Base-by-base conservation (phyloP, 116 monocot genomes). In the Phalaenopsis hybrid region DNA sequence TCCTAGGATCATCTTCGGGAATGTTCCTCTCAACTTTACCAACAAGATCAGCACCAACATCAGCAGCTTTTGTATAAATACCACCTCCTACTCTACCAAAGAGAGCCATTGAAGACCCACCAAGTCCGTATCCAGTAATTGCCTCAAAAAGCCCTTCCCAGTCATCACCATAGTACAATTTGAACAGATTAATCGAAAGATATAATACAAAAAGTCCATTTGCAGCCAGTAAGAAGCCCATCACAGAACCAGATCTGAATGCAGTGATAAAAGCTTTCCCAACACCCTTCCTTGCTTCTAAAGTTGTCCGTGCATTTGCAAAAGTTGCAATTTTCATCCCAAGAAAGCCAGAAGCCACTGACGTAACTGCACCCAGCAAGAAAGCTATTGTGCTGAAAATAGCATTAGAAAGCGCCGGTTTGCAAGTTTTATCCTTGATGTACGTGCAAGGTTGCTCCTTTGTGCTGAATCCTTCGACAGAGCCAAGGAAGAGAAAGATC, bases 301-400 rank as follows among this genome's bases (percentile, higher is more conserved):
- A 76, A 1, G 96, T 96, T 41, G 92, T 96, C 45, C 96, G 89
- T 5, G 96, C 94, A 80, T 96, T 96, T 43, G 96, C 96, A 84
- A 86, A 96, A 8, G 94, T 96, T 15, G 96, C 96, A 67, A 96
- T 96, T 78, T 96, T 96, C 94, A 96, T 96, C 43, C 96, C 96
- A 55, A 94, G 94, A 77, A 91, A 96, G 75, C 96, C 96, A 78
- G 92, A 92, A 59, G 92, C 72, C 21, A 96, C 46, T n/a, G 96
- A 96, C 77, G 96, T 92, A 70, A 94, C 79, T 10, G 96, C 92
- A 77, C 96, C 96, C 41, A 96, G 88, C 80, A 96, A 57, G 86
- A 96, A 96, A 13, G 96, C 83, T 6, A 88, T 76, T 12, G 94
- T 96, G 86, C 96, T 94, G 77, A 96, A 96, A 18, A 92, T 81